These are phyloP conservation scores for Neofusicoccum sp. DNA, from an alignment of 2,329 filamentous ascomycete species.

Conservation along the genomic window DNA sequence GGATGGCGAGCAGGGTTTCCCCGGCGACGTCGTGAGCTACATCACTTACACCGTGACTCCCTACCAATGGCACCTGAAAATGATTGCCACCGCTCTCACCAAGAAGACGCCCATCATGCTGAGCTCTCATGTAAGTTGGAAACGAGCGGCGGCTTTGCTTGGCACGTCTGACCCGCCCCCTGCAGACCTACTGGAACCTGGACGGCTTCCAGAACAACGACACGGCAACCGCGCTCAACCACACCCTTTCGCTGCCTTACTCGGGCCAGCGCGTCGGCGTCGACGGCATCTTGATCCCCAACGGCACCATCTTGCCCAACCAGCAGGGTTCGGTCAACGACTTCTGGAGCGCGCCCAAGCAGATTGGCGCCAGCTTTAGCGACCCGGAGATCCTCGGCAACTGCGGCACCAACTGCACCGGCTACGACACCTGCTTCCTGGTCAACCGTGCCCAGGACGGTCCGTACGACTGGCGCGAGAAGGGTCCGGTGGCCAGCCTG, in stretches of 20 bases:
- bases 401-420: constrained; percentile 78
- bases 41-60: constrained; percentile 70
- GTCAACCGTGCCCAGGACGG: constrained; percentile 61
- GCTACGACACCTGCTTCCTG: constrained; percentile 77
- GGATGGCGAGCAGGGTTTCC: constrained; percentile 74
- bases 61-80: constrained; percentile 69
- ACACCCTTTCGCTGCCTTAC: constrained; percentile 72
- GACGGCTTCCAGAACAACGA: constrained; percentile 75
- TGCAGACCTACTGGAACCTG: constrained; percentile 76
- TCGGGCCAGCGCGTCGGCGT: constrained; percentile 66
- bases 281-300: constrained; percentile 54
- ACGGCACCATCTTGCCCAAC: constrained; percentile 66
- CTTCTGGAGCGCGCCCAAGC: constrained; percentile 79
- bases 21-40: constrained; percentile 71
- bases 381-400: constrained; percentile 64
- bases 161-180: neutral
- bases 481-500: constrained; percentile 62
- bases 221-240: constrained; percentile 64
- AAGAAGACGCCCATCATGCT: constrained; percentile 83
- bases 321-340: constrained; percentile 67
- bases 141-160: too few species aligned
- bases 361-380: constrained; percentile 68
- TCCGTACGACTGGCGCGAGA: constrained; percentile 62
- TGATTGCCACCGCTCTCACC: constrained; percentile 67
- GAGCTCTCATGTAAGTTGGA: constrained; percentile 61